phyloP scores from a whole-genome alignment of 1,139 yeast genomes.

The Torulaspora pretoriensis region DNA sequence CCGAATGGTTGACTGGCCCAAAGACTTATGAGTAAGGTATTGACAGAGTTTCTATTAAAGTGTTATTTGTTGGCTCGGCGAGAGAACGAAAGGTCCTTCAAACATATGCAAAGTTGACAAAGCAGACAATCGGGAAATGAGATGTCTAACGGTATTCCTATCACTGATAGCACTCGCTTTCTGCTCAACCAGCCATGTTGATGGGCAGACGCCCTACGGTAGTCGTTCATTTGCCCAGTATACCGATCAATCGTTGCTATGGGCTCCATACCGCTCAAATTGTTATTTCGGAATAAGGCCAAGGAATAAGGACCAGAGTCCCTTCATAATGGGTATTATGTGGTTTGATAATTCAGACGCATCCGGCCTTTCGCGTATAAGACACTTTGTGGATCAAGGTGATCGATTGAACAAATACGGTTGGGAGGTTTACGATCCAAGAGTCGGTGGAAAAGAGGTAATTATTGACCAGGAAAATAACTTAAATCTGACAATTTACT shows the following conservation, averaged over 20 bases:
- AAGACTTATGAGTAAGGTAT: no score
- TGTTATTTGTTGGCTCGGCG: neutral
- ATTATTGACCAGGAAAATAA: conserved; percentile 65
- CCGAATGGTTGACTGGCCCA: no score
- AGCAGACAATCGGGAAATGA: neutral
- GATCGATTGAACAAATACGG: conserved; percentile 74
- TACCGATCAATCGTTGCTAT: conserved; percentile 48
- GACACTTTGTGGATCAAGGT: conserved; percentile 76
- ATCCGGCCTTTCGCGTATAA: conserved; percentile 53
- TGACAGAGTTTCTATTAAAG: no score
- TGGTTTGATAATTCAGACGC: conserved; percentile 75
- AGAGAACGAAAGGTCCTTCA: neutral
- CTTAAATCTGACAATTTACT: conserved; percentile 62
- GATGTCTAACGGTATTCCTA: conserved; percentile 2
- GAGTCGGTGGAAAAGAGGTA: conserved; percentile 78
- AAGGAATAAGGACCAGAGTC: conserved; percentile 54
- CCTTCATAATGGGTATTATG: conserved; percentile 77
- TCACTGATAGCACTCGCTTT: conserved; percentile 3
- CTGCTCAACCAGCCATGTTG: neutral
- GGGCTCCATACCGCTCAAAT: conserved; percentile 95
- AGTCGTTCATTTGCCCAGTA: conserved; percentile 28
- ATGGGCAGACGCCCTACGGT: neutral
- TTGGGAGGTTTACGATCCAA: conserved; percentile 83
- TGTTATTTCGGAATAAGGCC: conserved; percentile 85
- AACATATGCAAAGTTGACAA: neutral